A percentile compares a stretch with the other conserved stretches of the same genome.
phyloP scores from a whole-genome alignment of 2,329 filamentous ascomycete genomes.

The Colletotrichum filicis region DNA sequence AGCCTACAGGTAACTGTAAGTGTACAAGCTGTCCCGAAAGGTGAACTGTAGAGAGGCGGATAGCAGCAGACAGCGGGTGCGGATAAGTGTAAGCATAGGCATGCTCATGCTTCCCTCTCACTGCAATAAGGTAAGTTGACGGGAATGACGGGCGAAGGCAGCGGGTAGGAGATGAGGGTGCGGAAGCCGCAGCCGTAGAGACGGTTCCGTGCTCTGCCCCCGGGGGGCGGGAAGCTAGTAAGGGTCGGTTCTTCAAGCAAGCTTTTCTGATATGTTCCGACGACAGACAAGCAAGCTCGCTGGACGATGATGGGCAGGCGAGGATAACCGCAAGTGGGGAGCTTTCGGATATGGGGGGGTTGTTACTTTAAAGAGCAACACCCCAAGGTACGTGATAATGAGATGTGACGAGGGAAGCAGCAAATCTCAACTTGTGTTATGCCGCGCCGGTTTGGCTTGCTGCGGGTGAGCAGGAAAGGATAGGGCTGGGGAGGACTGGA shows the following conservation, averaged over 20 bases:
- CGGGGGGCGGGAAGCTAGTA: constrained; percentile 23
- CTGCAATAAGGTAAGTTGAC: background rate
- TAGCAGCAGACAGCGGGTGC: constrained; percentile 22
- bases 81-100: background rate
- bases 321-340: constrained; percentile 30
- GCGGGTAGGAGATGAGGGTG: constrained; percentile 1
- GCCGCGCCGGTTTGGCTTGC: background rate
- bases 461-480: constrained; percentile 14
- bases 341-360: constrained; percentile 28
- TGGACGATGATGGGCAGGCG: constrained; percentile 14
- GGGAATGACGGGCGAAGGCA: background rate
- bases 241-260: constrained; percentile 25
- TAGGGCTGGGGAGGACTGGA: background rate
- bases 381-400: constrained; percentile 16
- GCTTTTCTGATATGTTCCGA: constrained; percentile 30
- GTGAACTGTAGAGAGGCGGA: constrained; percentile 20
- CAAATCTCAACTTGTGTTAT: constrained; percentile 18
- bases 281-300: constrained; percentile 22
- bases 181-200: constrained; percentile 16
- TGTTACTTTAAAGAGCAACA: constrained; percentile 33
- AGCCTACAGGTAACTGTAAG: constrained; percentile 20
- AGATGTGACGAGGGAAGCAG: constrained; percentile 30
- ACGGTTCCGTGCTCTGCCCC: constrained; percentile 11
- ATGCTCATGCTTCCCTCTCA: constrained; percentile 24
- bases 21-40: constrained; percentile 21